These are phyloP conservation scores for Pleurotus djamor DNA, from an alignment of 768 basidiomycete species.

Conservation along the genomic window DNA sequence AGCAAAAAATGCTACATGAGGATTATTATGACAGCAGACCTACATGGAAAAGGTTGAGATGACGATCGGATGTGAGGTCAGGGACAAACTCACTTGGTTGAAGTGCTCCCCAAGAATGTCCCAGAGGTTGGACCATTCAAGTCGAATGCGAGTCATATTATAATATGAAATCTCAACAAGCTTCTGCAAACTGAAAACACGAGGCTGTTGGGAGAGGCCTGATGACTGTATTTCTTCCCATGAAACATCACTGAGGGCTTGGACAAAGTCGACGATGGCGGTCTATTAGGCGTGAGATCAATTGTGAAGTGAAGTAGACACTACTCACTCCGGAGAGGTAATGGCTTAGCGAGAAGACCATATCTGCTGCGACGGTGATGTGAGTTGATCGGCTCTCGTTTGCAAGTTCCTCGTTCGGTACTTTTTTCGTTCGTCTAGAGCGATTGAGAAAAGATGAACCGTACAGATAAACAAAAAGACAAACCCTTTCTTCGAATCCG, in stretches of 20 bases:
- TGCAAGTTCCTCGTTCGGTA: conserved; percentile 90
- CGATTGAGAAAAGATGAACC: conserved; percentile 7
- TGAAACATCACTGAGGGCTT: conserved; percentile 93
- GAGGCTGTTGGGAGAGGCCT: conserved; percentile 88
- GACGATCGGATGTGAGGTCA: not conserved
- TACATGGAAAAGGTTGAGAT: conserved; percentile 25
- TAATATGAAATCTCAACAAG: conserved; percentile 99
- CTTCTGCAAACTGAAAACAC: conserved; percentile 96
- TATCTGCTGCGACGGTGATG: conserved; percentile 97
- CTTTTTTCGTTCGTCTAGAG: conserved; percentile 49
- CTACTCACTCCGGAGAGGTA: conserved; percentile 87
- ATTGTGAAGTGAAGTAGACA: not conserved
- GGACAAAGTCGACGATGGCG: conserved; percentile 97
- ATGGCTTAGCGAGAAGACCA: conserved; percentile 97
- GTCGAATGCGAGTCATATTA: conserved; percentile 96
- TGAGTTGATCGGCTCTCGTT: conserved; percentile 97
- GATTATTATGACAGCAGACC: conserved; percentile 99
- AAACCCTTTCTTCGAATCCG: conserved; percentile 81
- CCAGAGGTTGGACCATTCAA: conserved; percentile 99
- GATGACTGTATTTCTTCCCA: conserved; percentile 99
- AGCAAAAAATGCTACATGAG: conserved; percentile 95
- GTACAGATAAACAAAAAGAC: conserved; percentile 18
- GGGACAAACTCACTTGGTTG: conserved; percentile 70
- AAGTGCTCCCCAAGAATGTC: conserved; percentile 98
- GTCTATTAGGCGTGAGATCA: conserved; percentile 45